These are phyloP conservation scores for Eimeria maxima DNA, from an alignment of 169 alveolate genomes.

Conservation along the genomic window DNA sequence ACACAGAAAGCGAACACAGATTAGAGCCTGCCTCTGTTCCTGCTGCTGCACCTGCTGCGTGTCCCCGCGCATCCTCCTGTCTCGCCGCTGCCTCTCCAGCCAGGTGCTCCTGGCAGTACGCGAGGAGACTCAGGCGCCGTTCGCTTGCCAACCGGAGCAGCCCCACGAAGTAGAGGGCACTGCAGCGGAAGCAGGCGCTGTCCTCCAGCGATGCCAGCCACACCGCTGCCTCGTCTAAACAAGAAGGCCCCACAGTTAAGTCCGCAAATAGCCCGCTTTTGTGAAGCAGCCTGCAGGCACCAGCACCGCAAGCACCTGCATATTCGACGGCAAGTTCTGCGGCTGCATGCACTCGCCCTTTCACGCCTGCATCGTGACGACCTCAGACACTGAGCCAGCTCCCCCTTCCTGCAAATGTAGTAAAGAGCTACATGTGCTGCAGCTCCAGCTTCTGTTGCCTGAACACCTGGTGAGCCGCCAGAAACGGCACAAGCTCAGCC, in stretches of 20 bases:
- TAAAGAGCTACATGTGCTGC: not conserved
- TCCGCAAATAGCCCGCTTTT: conserved; percentile 30
- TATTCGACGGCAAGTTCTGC: not conserved
- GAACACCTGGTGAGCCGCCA: not conserved
- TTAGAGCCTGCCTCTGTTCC: not conserved
- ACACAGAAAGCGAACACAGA: not conserved
- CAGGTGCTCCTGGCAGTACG: not conserved
- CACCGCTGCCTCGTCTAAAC: conserved; percentile 44
- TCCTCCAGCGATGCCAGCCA: conserved; percentile 37
- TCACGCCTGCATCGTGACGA: not conserved
- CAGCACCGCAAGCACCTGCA: not conserved
- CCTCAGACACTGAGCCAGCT: not conserved
- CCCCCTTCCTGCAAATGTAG: not conserved
- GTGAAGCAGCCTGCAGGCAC: conserved; percentile 55
- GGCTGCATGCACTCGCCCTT: not conserved
- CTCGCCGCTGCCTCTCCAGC: not conserved
- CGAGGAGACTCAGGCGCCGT: conserved; percentile 39
- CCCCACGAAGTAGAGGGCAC: conserved; percentile 42
- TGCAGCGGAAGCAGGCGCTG: conserved; percentile 66
- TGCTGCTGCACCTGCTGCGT: conserved; percentile 5
- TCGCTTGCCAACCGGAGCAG: conserved; percentile 43
- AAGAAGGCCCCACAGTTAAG: not conserved
- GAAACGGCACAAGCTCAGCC: not conserved
- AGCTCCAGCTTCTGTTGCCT: not conserved
- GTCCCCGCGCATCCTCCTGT: not conserved